These are phyloP conservation scores for Talaromyces liani DNA, from an alignment of 495 filamentous ascomycete species.

Conservation along the genomic window DNA sequence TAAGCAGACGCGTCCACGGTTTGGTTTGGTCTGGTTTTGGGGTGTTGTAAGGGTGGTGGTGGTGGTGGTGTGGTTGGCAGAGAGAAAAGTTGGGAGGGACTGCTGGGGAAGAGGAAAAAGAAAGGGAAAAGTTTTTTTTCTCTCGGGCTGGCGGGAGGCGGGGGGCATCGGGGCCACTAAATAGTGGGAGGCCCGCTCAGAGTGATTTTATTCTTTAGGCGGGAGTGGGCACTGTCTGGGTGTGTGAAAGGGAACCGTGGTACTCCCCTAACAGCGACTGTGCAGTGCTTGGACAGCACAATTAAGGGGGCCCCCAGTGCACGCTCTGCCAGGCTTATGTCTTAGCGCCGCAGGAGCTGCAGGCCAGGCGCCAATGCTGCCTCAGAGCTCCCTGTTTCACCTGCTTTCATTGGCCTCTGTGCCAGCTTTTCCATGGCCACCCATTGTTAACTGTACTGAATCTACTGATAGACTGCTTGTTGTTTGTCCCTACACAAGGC, in stretches of 20 bases:
- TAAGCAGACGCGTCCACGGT: slow-evolving; percentile 8
- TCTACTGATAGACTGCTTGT: too few species aligned
- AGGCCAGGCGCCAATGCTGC: background rate
- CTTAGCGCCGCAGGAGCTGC: background rate
- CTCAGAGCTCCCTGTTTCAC: slow-evolving; percentile 4
- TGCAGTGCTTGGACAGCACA: background rate
- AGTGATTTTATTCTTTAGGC: background rate
- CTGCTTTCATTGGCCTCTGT: background rate
- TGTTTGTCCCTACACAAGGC: background rate
- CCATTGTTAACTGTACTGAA: background rate
- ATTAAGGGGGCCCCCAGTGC: background rate
- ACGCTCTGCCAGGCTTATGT: background rate
- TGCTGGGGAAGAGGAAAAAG: slow-evolving; percentile 10
- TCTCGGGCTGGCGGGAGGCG: slow-evolving; percentile 2
- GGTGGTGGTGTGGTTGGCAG: too few species aligned
- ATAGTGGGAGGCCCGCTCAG: slow-evolving; percentile 10
- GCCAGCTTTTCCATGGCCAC: background rate
- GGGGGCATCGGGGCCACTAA: slow-evolving; percentile 16
- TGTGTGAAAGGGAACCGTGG: background rate
- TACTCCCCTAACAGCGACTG: too few species aligned
- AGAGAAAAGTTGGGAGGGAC: slow-evolving; percentile 4
- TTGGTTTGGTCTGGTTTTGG: background rate
- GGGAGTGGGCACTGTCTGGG: background rate
- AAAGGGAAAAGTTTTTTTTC: slow-evolving; percentile 1
- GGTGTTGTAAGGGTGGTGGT: too few species aligned